Percentiles rank a stretch among this genome's conserved stretches.
Evolutionary conservation across 495 filamentous ascomycete genomes (phyloP).

Genomic region (Neurospora sp.): DNA sequence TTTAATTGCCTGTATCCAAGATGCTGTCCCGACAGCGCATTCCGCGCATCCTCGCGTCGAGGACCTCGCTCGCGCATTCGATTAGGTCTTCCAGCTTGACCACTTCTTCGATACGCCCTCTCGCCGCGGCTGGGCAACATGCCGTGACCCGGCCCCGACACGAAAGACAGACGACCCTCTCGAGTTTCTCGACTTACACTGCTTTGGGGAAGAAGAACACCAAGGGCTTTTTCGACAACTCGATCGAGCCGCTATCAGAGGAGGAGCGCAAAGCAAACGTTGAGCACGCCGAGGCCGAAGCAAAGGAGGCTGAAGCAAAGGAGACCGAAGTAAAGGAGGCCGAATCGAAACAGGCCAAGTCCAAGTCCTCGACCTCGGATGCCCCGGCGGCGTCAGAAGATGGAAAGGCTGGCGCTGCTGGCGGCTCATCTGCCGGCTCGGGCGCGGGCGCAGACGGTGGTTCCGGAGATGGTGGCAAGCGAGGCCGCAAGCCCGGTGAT

Average conservation of each 20-base stretch:
- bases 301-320: conserved; percentile 22
- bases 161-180: conserved; percentile 8
- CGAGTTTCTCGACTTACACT: conserved; percentile 30
- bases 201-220: conserved; percentile 32
- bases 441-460: conserved; percentile 35
- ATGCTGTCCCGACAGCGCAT: conserved; percentile 28
- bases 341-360: conserved; percentile 21
- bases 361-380: conserved; percentile 31
- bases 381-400: conserved; percentile 29
- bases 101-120: conserved; percentile 8
- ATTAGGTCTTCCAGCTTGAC: conserved; percentile 9
- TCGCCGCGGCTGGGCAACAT: conserved; percentile 6
- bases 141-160: conserved; percentile 10
- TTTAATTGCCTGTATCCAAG: conserved; percentile 1
- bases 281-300: conserved; percentile 35
- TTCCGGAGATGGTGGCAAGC: conserved; percentile 37
- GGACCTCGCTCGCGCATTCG: conserved; percentile 4
- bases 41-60: conserved; percentile 16
- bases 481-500: conserved; percentile 56
- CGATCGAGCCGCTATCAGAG: conserved; percentile 31
- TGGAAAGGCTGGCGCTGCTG: conserved; percentile 31
- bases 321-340: conserved; percentile 27
- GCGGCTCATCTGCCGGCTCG: conserved; percentile 24
- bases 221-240: conserved; percentile 32
- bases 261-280: conserved; percentile 38